Evolutionary conservation across 164 flowering plant genomes (phyloP).

Genomic region (grape (Vitis vinifera)): DNA sequence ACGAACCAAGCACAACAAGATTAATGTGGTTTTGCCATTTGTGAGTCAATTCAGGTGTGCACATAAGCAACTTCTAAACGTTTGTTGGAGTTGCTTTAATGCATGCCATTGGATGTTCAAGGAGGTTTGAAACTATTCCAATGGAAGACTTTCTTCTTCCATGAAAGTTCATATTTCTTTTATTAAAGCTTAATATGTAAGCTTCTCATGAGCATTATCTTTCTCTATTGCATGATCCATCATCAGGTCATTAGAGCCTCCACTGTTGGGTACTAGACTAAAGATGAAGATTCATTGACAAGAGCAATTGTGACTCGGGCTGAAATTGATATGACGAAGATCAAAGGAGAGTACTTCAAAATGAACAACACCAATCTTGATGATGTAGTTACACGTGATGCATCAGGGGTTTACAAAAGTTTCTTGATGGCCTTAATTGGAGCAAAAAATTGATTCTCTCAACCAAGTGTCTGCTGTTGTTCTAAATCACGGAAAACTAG

Average conservation of each 20-base stretch:
- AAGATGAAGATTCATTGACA: constrained; percentile 63
- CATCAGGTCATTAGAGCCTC: constrained; percentile 54
- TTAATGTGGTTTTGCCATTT: too few species aligned
- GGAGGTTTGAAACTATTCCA: too few species aligned
- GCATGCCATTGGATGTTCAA: too few species aligned
- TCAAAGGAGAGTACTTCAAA: constrained; percentile 46
- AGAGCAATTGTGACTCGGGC: constrained; percentile 75
- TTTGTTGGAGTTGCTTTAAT: too few species aligned
- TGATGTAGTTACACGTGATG: constrained; percentile 60
- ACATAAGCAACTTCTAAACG: too few species aligned
- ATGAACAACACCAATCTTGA: constrained; percentile 50
- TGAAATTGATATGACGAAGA: constrained; percentile 63
- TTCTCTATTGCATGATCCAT: constrained; percentile 1
- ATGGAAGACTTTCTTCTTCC: too few species aligned
- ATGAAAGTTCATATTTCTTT: background rate
- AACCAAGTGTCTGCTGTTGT: too few species aligned
- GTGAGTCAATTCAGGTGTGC: too few species aligned
- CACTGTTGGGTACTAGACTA: constrained; percentile 55
- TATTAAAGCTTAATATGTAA: too few species aligned
- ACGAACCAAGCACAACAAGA: too few species aligned
- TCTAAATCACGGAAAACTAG: too few species aligned
- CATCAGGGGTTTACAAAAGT: constrained; percentile 71
- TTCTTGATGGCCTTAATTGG: constrained; percentile 81
- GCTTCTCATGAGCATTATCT: too few species aligned
- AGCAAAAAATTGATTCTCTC: constrained; percentile 26